Evolutionary conservation across 2,329 filamentous ascomycete species (phyloP).

Genomic region (Bipolaris zeicola): DNA sequence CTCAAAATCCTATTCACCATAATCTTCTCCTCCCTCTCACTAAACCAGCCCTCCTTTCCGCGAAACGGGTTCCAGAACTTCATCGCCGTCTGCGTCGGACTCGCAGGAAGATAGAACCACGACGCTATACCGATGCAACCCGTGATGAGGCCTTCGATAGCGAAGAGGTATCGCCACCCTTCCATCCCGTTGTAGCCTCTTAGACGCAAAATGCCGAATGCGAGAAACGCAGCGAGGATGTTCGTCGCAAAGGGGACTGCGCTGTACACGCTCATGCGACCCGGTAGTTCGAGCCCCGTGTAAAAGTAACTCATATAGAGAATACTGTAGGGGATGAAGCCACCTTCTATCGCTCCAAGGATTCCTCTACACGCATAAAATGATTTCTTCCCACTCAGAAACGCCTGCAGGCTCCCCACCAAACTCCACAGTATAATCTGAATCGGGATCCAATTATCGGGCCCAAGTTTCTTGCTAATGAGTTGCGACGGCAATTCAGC

Average conservation of each 20-base stretch:
- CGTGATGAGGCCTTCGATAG: conserved; percentile 48
- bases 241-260: conserved; percentile 61
- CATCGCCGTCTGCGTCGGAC: conserved; percentile 68
- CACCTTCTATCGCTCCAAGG: conserved; percentile 53
- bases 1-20: conserved; percentile 67
- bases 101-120: conserved; percentile 50
- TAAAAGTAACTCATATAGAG: conserved; percentile 78
- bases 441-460: conserved; percentile 53
- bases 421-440: conserved; percentile 53
- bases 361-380: conserved; percentile 54
- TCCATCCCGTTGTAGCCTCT: conserved; percentile 56
- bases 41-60: conserved; percentile 69
- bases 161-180: conserved; percentile 64
- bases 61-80: conserved; percentile 54
- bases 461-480: conserved; percentile 54
- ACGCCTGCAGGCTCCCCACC: conserved; percentile 69
- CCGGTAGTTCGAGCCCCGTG: conserved; percentile 70
- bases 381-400: conserved; percentile 60
- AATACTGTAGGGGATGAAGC: conserved; percentile 68
- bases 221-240: conserved; percentile 62
- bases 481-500: conserved; percentile 56
- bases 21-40: conserved; percentile 70
- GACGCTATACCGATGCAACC: conserved; percentile 45
- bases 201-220: conserved; percentile 60
- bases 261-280: conserved; percentile 74